Conservation (phyloP, 306 rosid species). For the Lathyrus aphaca region DNA sequence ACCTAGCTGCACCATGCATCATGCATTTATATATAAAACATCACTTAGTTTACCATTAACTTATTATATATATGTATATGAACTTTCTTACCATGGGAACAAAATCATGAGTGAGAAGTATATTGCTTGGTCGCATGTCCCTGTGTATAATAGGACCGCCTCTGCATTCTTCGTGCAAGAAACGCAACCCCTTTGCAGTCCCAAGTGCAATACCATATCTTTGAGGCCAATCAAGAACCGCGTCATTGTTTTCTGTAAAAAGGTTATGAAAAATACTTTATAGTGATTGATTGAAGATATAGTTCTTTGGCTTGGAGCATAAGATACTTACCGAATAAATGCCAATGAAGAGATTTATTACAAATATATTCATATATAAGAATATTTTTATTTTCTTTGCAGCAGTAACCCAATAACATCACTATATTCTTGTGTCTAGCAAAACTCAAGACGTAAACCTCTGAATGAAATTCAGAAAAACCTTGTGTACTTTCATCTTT, state of each 20-base stretch:
- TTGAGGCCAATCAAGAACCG: slow-evolving; percentile 73
- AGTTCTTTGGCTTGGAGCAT: neutral
- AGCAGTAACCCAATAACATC: slow-evolving; percentile 85
- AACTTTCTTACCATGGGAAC: slow-evolving; percentile 70
- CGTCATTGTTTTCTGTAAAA: slow-evolving; percentile 51
- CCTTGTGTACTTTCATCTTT: slow-evolving; percentile 83
- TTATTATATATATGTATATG: too few species aligned
- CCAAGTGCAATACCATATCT: slow-evolving; percentile 88
- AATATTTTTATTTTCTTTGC: slow-evolving; percentile 73
- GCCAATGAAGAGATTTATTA: slow-evolving; percentile 84
- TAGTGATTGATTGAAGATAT: neutral
- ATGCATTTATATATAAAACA: neutral
- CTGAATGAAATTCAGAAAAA: slow-evolving; percentile 77
- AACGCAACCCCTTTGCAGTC: slow-evolving; percentile 86
- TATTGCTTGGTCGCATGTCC: slow-evolving; percentile 85
- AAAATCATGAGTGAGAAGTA: slow-evolving; percentile 81
- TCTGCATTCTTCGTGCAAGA: slow-evolving; percentile 89
- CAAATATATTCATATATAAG: slow-evolving; percentile 85
- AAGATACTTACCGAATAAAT: slow-evolving; percentile 69
- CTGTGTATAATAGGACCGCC: slow-evolving; percentile 89
- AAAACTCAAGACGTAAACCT: slow-evolving; percentile 75
- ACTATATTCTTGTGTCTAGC: slow-evolving; percentile 93
- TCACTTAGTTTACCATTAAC: neutral
- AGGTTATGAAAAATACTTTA: neutral
- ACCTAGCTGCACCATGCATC: slow-evolving; percentile 59